Conservation (phyloP, 768 basidiomycete genomes). For the Paxillus rubicundulus region DNA sequence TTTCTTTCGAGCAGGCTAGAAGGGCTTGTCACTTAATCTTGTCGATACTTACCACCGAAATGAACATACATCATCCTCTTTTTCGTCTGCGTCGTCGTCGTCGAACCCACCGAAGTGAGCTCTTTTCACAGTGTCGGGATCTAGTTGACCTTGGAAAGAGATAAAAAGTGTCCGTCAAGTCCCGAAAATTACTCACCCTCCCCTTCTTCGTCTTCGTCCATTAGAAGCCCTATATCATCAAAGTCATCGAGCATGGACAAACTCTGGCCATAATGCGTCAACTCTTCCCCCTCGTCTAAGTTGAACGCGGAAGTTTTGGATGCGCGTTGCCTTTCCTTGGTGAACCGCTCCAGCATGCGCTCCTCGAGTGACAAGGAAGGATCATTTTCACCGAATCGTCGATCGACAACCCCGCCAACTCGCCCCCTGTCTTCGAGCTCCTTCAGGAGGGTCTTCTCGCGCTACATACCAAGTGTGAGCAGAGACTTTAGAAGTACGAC, state of each 20-base stretch:
- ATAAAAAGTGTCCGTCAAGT: background rate
- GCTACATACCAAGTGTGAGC: slow-evolving; percentile 39
- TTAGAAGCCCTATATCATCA: slow-evolving; percentile 55
- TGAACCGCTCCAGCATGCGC: slow-evolving; percentile 95
- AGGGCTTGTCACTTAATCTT: slow-evolving; percentile 1
- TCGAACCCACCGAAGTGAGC: slow-evolving; percentile 87
- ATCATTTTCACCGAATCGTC: slow-evolving; percentile 95
- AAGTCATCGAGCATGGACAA: slow-evolving; percentile 84
- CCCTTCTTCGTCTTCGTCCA: slow-evolving; percentile 56
- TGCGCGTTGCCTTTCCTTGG: slow-evolving; percentile 77
- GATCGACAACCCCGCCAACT: slow-evolving; percentile 87
- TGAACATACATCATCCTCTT: slow-evolving; percentile 46
- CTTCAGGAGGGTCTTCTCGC: slow-evolving; percentile 84
- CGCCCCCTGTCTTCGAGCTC: slow-evolving; percentile 81
- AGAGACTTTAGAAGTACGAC: background rate
- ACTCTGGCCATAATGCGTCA: slow-evolving; percentile 90
- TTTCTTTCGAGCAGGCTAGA: slow-evolving; percentile 79
- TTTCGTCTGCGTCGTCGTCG: slow-evolving; percentile 54
- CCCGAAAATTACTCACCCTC: slow-evolving; percentile 33
- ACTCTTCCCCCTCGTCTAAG: slow-evolving; percentile 86
- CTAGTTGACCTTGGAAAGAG: slow-evolving; percentile 56
- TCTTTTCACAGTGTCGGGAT: slow-evolving; percentile 59
- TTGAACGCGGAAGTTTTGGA: slow-evolving; percentile 82
- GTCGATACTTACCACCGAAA: background rate
- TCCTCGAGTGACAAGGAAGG: slow-evolving; percentile 92